Base-by-base conservation (phyloP, 306 rosid genomes). In the Cicer yamashitae region DNA sequence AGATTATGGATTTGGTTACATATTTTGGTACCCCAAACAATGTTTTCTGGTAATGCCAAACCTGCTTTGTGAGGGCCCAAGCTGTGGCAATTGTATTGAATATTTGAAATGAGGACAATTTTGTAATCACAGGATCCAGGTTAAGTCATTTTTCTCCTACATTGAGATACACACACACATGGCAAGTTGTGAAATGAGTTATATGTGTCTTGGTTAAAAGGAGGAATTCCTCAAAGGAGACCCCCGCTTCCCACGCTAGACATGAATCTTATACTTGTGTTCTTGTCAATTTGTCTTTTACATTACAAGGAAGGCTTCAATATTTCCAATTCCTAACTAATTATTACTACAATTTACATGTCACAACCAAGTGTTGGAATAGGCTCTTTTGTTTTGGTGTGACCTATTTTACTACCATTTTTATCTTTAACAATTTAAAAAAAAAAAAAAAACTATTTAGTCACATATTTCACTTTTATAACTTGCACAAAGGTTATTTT, bases 131-230 rank as follows among this genome's bases (percentile, higher is more conserved):
- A 54, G 60, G 56, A 4, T 51, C 20, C 20, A 18, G 20, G 20
- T 18, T 18, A 18, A 18, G 25, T 22, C 25, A 22, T 22, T 22
- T 22, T 22, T 64, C 15, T 51, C 46, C 67, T 71, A 47, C n/a
- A 7, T 74, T 39, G 10, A 60, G 38, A 46, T 6, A 63, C 48
- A 51, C 45, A 39, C 48, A 58, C 88, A 76, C 83, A 79, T 81
- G 89, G 57, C 75, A 76, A 77, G 44, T 56, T 51, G 70, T 63
- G 56, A 46, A 38, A 75, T 63, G 74, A 47, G 63, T 77, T 77
- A 64, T 13, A 7, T 73, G 70, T 73, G 70, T 77, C 66, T 59
- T 51, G 43, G 74, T 60, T 20, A 73, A 66, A 66, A 77, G 48
- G 46, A 51, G 66, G 48, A 4, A 40, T 38, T 67, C 18, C 64